A percentile compares a stretch with the other conserved stretches of the same genome.
These are phyloP conservation scores for Schwanniomyces yamadae DNA, from an alignment of 805 yeast species.

Conservation along the genomic window DNA sequence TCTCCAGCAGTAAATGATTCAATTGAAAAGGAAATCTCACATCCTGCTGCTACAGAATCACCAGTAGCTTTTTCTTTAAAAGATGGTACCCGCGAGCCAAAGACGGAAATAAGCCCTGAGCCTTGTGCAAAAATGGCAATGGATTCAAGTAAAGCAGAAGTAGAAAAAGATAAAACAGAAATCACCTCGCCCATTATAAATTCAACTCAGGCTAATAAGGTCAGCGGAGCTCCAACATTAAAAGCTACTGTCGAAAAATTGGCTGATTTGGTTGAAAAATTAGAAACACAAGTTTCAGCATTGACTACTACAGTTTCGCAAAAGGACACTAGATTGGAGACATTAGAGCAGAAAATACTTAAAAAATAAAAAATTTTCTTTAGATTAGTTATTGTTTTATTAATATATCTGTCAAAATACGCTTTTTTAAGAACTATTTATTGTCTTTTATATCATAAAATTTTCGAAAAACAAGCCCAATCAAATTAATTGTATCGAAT, in stretches of 20 bases:
- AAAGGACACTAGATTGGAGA: conserved; percentile 60
- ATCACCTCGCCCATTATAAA: background rate
- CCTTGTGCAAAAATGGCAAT: background rate
- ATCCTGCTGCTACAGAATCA: too few species aligned
- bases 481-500: conserved; percentile 66
- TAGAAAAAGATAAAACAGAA: conserved; percentile 9
- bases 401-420: background rate
- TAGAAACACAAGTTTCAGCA: conserved; percentile 55
- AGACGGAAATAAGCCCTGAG: conserved; percentile 11
- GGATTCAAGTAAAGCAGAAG: too few species aligned
- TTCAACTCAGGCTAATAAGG: conserved; percentile 7
- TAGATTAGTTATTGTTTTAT: too few species aligned
- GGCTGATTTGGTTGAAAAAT: conserved; percentile 52
- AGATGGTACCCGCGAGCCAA: conserved; percentile 13
- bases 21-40: too few species aligned
- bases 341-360: conserved; percentile 59
- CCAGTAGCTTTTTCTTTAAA: background rate
- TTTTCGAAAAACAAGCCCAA: conserved; percentile 69
- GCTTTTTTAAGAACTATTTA: conserved; percentile 4
- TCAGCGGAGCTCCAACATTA: conserved; percentile 54
- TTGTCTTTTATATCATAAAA: conserved; percentile 59
- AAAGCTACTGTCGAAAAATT: conserved; percentile 71
- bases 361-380: too few species aligned
- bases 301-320: conserved; percentile 55
- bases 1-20: too few species aligned